Evolutionary conservation across 2,329 filamentous ascomycete genomes (phyloP), one percentile per base, ranked within the genome.

Genomic region (Xylariaceae sp.): DNA sequence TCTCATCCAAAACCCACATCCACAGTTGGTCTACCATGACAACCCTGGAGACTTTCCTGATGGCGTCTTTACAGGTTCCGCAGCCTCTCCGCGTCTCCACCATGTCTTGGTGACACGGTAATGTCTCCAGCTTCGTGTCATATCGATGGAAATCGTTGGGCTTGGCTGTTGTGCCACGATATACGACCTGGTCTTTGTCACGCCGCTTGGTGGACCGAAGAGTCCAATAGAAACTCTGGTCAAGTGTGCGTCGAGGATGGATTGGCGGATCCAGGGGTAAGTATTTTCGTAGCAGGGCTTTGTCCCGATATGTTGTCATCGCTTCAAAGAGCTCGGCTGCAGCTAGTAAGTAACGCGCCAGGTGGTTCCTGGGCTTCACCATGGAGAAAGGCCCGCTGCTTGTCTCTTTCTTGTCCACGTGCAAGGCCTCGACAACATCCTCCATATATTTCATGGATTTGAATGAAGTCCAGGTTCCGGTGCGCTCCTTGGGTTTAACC

Each of bases 21-120:
- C 66, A 69, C 0, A 68, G 54, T 36, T 69, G 65, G 26, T 68
- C 66, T 1, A 67, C 64, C 65, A 68, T 69, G 5, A 68, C 43
- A 2, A 68, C 42, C 14, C 45, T 36, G 3, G 47, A 46, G 1
- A 50, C 23, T 17, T 43, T 46, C 12, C 23, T 33, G 7, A 48
- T 41, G 9, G 39, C 46, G 1, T n/a, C 17, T 9, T 6, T 33
- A 21, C 47, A 50, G 13, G 11, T 27, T 3, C n/a, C 9, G n/a
- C 44, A 49, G 4, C 7, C 16, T 13, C 11, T 24, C 21, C 21
- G 7, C 7, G 9, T 28, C 1, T 12, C 21, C 1, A 15, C 12
- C 2, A 40, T 2, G 3, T 18, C 40, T 14, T 36, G 15, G 26
- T 46, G 41, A 3, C 37, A 30, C 8, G 31, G 35, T 36, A 31